phyloP scores from a whole-genome alignment of 2,329 filamentous ascomycete species.

The Pseudopithomyces maydicus region DNA sequence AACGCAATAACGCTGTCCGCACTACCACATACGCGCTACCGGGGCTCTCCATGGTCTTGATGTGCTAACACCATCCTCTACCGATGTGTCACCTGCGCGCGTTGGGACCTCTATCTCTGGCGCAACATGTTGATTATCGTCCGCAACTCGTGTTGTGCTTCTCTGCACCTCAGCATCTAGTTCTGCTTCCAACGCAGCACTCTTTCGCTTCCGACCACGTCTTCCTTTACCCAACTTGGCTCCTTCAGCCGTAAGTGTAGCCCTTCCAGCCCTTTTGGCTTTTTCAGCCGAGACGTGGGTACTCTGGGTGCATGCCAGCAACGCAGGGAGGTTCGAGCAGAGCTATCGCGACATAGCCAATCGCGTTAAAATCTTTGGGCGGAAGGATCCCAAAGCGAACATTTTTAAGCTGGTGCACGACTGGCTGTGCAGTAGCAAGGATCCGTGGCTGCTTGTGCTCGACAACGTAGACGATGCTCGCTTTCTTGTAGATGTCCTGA shows the following conservation, averaged over 20 bases:
- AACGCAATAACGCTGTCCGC: too few species aligned
- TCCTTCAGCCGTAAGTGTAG: neutral
- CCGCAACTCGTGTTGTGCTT: too few species aligned
- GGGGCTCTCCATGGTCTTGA: too few species aligned
- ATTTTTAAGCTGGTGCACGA: constrained; percentile 17
- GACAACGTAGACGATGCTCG: constrained; percentile 20
- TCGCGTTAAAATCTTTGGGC: constrained; percentile 10
- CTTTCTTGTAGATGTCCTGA: neutral
- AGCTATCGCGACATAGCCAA: constrained; percentile 18
- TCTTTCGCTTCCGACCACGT: neutral
- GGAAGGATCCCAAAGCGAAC: constrained; percentile 14
- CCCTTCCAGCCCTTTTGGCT: neutral
- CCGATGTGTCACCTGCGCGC: too few species aligned
- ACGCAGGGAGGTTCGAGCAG: constrained; percentile 18
- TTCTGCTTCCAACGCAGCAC: neutral
- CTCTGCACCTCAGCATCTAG: too few species aligned
- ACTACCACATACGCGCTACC: too few species aligned
- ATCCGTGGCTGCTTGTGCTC: constrained; percentile 18
- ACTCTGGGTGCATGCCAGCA: constrained; percentile 21
- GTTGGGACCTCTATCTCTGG: too few species aligned
- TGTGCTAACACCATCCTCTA: too few species aligned
- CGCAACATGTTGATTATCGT: too few species aligned
- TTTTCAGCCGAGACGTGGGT: constrained; percentile 11
- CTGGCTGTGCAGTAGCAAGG: constrained; percentile 17
- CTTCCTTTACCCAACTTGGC: neutral